Conservation (phyloP, 148 eudicot genomes). For the Suaeda aralocaspica region DNA sequence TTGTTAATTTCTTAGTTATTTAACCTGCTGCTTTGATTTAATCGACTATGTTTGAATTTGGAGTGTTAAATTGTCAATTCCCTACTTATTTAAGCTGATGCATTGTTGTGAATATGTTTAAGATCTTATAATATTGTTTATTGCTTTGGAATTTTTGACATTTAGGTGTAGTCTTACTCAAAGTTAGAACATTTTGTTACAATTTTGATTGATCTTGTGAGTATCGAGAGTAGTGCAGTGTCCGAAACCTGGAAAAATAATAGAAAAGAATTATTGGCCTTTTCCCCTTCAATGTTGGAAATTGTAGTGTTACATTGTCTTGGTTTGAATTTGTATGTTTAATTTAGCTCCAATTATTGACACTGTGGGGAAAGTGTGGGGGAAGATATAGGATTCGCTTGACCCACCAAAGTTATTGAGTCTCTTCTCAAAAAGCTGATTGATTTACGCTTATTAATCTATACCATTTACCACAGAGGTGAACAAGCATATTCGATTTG, state of each 20-base stretch:
- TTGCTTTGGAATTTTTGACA: not conserved
- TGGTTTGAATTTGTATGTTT: not conserved
- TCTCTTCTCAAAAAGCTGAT: not conserved
- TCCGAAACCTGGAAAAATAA: no score
- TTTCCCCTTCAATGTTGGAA: no score
- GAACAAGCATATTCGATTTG: conserved; percentile 85
- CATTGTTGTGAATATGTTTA: conserved; percentile 4
- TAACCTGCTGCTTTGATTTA: not conserved
- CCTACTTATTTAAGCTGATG: not conserved
- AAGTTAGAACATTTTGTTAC: not conserved
- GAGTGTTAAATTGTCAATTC: no score
- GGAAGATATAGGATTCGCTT: no score
- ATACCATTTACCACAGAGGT: conserved; percentile 57
- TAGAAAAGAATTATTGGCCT: no score
- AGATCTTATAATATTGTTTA: no score
- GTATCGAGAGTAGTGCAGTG: no score
- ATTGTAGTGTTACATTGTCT: conserved; percentile 1
- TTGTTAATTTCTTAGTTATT: not conserved
- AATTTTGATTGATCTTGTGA: not conserved
- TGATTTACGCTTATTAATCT: conserved; percentile 26
- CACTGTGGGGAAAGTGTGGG: not conserved
- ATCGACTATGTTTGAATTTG: no score
- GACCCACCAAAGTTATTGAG: not conserved
- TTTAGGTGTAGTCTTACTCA: not conserved
- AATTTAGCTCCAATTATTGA: not conserved